Conservation (phyloP, 164 flowering plant genomes). For the Litsea cubeba region DNA sequence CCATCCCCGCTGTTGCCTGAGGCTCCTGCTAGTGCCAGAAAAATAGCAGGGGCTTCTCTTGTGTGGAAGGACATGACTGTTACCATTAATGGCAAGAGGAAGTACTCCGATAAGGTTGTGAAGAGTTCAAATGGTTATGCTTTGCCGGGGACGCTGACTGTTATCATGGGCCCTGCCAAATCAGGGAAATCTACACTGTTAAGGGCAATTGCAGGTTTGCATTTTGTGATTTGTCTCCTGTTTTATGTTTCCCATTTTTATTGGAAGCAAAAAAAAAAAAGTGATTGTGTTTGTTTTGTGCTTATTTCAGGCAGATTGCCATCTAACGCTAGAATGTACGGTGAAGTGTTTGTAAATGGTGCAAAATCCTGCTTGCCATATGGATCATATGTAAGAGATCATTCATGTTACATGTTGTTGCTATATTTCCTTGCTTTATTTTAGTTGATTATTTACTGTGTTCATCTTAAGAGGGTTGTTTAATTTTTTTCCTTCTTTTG, state of each 20-base stretch:
- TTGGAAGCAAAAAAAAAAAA: background rate
- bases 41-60: constrained; percentile 75
- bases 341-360: constrained; percentile 95
- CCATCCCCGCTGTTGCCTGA: constrained; percentile 74
- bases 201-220: constrained; percentile 83
- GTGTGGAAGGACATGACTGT: constrained; percentile 98
- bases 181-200: constrained; percentile 91
- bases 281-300: background rate
- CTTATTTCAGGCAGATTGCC: constrained; percentile 63
- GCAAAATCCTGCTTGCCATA: constrained; percentile 67
- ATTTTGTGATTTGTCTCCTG: background rate
- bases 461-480: too few species aligned
- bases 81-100: constrained; percentile 82
- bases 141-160: constrained; percentile 93
- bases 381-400: constrained; percentile 89
- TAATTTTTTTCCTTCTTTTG: too few species aligned
- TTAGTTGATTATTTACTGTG: too few species aligned
- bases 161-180: constrained; percentile 98
- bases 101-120: constrained; percentile 81
- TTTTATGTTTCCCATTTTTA: background rate
- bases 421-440: background rate
- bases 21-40: constrained; percentile 45
- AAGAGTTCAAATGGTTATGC: constrained; percentile 96
- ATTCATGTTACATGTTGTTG: background rate
- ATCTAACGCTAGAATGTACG: constrained; percentile 72